Base-by-base conservation (phyloP, 225 moss, liverwort and hornwort species). In the Antitrichia curtipendula region DNA sequence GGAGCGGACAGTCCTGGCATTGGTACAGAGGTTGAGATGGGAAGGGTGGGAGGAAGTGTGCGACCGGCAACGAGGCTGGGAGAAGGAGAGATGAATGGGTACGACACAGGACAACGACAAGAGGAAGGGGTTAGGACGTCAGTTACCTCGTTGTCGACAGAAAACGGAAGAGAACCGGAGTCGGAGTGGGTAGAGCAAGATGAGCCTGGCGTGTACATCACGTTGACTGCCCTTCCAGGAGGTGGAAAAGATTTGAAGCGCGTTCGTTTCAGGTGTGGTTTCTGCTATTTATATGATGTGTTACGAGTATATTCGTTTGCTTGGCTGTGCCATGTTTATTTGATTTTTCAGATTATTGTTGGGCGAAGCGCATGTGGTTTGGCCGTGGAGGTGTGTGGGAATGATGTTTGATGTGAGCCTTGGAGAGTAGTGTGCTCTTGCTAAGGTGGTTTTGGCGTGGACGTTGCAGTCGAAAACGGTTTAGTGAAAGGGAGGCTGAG, bases 111-210 rank as follows among this genome's bases (percentile, higher is more conserved):
- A 40, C 95, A 93, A 79, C 95, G 88, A 38, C 91, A 63, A 61
- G 95, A 91, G 72, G 95, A 95, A 59, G 88, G 82, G 40, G 88
- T 83, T 57, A 92, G 93, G 90, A 70, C 85, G 31, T 69, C 90
- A 24, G 88, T 88, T 27, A 93, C 84, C 72, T 88, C 94, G 38
- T 83, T 75, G 82, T 87, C 93, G 54, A 78, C 89, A 29, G 96
- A 99, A 58, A 97, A 95, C 81, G 96, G 97, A 78, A 90, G 95
- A 88, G 99, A 93, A 78, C 90, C 89, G 71, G 99, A 97, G 84
- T 90, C 99, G 61, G 99, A 99, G 89, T 99, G 97, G 99, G 97
- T 99, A 54, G 99, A 99, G 91, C 99, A 99, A 94, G 99, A 97
- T 83, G 97, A 99, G 91, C 95, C 95, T 79, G 99, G 99, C 89